phyloP scores from a whole-genome alignment of 306 rosid genomes.

The Pachyrhizus erosus region DNA sequence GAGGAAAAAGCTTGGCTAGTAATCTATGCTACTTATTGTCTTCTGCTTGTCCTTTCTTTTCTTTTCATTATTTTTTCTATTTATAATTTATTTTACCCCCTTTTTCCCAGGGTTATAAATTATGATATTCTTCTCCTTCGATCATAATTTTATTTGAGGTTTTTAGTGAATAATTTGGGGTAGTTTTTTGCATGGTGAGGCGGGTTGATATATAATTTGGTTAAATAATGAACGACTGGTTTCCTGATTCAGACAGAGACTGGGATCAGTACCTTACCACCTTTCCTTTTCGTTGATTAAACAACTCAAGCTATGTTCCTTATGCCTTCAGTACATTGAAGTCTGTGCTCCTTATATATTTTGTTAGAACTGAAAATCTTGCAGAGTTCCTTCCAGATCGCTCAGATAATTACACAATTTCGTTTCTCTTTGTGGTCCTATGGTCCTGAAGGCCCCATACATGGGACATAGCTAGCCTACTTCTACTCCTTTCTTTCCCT shows the following conservation, averaged over 20 bases:
- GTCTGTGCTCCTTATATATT: slow-evolving; percentile 60
- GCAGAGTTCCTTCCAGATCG: slow-evolving; percentile 53
- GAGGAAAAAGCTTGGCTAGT: slow-evolving; percentile 43
- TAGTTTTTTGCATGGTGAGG: slow-evolving; percentile 58
- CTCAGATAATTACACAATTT: slow-evolving; percentile 38
- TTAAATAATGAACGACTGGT: slow-evolving; percentile 31
- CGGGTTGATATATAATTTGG: slow-evolving; percentile 34
- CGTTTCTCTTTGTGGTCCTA: slow-evolving; percentile 40
- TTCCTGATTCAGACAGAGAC: slow-evolving; percentile 61
- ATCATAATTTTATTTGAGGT: slow-evolving; percentile 18
- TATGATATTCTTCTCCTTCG: slow-evolving; percentile 3
- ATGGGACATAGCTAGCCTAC: slow-evolving; percentile 43
- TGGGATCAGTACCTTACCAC: slow-evolving; percentile 55
- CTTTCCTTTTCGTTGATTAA: slow-evolving; percentile 69
- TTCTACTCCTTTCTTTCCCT: background rate
- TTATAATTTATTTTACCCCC: background rate
- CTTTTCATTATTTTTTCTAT: background rate
- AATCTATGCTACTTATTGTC: slow-evolving; percentile 31
- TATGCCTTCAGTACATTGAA: slow-evolving; percentile 76
- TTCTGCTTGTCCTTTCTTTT: background rate
- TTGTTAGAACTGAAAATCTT: slow-evolving; percentile 52
- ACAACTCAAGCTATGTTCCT: slow-evolving; percentile 89
- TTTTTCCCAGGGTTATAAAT: background rate
- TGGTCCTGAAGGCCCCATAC: slow-evolving; percentile 48
- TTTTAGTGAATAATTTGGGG: background rate